Conservation (phyloP, 805 yeast species). For the Saccharomyces jurei region DNA sequence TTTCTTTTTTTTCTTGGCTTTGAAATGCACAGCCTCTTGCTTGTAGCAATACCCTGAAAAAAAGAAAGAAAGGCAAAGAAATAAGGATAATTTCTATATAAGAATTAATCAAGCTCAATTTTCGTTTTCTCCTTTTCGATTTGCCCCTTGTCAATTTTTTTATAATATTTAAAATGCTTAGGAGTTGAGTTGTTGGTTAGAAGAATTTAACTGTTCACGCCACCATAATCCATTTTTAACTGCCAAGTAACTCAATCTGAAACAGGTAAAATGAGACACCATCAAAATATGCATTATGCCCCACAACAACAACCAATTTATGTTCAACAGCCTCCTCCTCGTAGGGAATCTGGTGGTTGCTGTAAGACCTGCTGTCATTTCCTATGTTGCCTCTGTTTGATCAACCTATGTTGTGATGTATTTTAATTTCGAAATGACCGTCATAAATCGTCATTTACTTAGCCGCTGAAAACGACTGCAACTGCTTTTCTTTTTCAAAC, state of each 20-base stretch:
- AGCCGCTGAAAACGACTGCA: not conserved
- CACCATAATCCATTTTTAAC: not conserved
- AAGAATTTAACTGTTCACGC: not conserved
- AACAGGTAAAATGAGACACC: not conserved
- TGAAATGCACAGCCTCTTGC: not conserved
- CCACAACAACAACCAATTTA: slow-evolving; percentile 12
- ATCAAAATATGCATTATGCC: slow-evolving; percentile 1
- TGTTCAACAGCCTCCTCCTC: slow-evolving; percentile 12
- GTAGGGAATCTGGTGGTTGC: slow-evolving; percentile 6
- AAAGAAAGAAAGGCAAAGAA: not conserved
- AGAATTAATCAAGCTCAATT: not conserved
- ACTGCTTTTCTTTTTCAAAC: not conserved
- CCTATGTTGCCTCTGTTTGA: slow-evolving; percentile 11
- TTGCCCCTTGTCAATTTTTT: not conserved
- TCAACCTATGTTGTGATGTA: slow-evolving; percentile 10
- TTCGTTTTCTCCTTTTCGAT: not conserved
- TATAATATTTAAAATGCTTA: no score
- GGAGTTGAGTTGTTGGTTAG: not conserved
- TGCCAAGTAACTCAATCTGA: not conserved
- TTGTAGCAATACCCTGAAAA: not conserved
- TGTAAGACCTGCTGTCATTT: slow-evolving; percentile 12
- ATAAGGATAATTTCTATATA: not conserved
- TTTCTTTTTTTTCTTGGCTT: not conserved
- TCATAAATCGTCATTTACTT: no score
- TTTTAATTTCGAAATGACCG: not conserved